Base-by-base conservation (phyloP, 352 stramenopile species). In the Albugo candida region DNA sequence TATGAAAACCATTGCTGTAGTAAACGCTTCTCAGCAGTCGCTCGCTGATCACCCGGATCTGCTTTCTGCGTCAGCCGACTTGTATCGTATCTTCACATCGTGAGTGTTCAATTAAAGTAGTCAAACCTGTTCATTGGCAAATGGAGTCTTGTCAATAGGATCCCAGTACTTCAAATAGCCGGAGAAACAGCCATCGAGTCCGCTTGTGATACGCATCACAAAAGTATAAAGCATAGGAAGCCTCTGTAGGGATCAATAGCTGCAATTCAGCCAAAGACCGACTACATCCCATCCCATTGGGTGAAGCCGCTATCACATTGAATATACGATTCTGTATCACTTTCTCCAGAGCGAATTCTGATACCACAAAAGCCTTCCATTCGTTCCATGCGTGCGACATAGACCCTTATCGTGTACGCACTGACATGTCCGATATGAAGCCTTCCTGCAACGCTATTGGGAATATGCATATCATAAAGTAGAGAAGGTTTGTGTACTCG, bases 281-380 rank as follows among this genome's bases (percentile, higher is more conserved):
- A 99, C 99, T 14, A 93, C 94, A 65, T 99, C 96, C 94, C 94
- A 99, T 27, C 96, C 96, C 72, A 99, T 99, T 0, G 96, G 95
- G 60, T 99, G 95, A 36, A 99, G 60, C 43, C 99, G 75, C 70
- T 80, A 54, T 41, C 44, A 8, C 11, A 24, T 24, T 70, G 83
- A 65, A 99, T 99, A 73, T 99, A n/a, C 3, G 38, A 43, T 19
- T n/a, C n/a, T 43, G 17, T 24, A 10, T 27, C 16, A 35, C 24
- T 13, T 12, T 5, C 20, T 42, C 11, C 19, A n/a, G 2, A 17
- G 16, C 13, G 13, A 17, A 5, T n/a, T 1, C 13, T 50, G 57
- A 20, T 42, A 78, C 94, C 56, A 98, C 77, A 56, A n/a, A 88
- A 95, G 19, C 86, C 92, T 40, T 95, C 88, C 94, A 99, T 98